Evolutionary conservation across 2,329 filamentous ascomycete species (phyloP).

Genomic region (Aspergillus luchuensis): DNA sequence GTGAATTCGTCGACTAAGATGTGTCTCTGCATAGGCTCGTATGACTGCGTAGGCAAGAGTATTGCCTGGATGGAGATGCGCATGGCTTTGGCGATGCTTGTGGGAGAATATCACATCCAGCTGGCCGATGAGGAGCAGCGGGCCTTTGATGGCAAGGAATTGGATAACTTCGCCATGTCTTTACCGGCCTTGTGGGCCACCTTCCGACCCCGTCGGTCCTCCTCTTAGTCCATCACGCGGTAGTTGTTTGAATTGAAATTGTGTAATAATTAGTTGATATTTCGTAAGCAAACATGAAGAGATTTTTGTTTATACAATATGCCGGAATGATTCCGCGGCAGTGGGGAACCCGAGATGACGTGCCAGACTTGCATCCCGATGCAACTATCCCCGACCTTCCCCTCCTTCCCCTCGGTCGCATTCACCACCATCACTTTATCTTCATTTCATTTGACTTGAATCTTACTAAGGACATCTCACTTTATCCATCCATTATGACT

Average conservation of each 20-base stretch:
- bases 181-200: background rate
- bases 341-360: background rate
- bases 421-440: background rate
- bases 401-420: background rate
- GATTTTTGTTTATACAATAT: background rate
- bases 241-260: too few relatives aligned
- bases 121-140: background rate
- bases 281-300: background rate
- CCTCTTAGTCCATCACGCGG: too few relatives aligned
- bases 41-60: background rate
- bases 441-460: background rate
- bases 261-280: background rate
- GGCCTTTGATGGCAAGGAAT: background rate
- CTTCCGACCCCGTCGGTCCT: background rate
- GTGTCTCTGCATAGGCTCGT: background rate
- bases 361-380: background rate
- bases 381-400: background rate
- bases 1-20: background rate
- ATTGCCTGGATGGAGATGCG: conserved; percentile 2
- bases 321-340: background rate
- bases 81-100: background rate
- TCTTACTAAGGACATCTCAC: background rate
- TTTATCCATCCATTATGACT: conserved; percentile 23
- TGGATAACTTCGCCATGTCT: background rate
- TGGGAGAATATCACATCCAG: background rate